Conservation (phyloP, 2,329 filamentous ascomycete genomes). For the Trichoderma atrobrunneum region DNA sequence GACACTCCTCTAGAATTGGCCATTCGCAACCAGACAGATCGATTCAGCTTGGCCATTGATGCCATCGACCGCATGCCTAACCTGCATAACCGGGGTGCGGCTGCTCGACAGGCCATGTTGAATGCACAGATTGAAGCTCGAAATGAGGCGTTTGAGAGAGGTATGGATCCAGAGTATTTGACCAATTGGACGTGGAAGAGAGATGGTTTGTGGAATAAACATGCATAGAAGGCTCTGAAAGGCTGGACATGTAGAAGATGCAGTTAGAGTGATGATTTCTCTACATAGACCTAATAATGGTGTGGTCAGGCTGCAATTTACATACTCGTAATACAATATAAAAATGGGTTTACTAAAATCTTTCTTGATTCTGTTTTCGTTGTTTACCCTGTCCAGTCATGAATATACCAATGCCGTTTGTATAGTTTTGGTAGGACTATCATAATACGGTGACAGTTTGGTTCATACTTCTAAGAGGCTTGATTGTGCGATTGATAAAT, state of each 20-base stretch:
- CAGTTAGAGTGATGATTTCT: not conserved
- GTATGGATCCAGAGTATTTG: slow-evolving; percentile 65
- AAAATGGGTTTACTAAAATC: not conserved
- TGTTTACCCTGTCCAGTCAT: no score
- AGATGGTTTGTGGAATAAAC: slow-evolving; percentile 35
- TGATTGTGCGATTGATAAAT: no score
- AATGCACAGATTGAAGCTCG: slow-evolving; percentile 62
- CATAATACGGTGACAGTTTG: no score
- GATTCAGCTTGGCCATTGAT: slow-evolving; percentile 73
- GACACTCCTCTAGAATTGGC: slow-evolving; percentile 77
- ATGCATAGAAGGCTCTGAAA: slow-evolving; percentile 2
- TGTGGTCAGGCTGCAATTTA: not conserved
- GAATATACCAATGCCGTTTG: not conserved
- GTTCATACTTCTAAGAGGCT: no score
- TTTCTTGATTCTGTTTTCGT: not conserved
- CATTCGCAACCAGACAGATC: slow-evolving; percentile 73
- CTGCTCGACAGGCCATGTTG: slow-evolving; percentile 61
- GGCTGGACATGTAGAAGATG: not conserved
- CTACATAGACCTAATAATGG: not conserved
- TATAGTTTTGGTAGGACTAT: no score
- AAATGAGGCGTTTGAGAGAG: slow-evolving; percentile 65
- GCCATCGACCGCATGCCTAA: slow-evolving; percentile 66
- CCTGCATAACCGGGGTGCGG: slow-evolving; percentile 61
- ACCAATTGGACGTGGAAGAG: slow-evolving; percentile 65
- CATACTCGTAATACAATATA: not conserved